Evolutionary conservation across 805 yeast genomes (phyloP), one percentile per base, ranked within the genome.

Genomic region (Kluyveromyces starmeri): DNA sequence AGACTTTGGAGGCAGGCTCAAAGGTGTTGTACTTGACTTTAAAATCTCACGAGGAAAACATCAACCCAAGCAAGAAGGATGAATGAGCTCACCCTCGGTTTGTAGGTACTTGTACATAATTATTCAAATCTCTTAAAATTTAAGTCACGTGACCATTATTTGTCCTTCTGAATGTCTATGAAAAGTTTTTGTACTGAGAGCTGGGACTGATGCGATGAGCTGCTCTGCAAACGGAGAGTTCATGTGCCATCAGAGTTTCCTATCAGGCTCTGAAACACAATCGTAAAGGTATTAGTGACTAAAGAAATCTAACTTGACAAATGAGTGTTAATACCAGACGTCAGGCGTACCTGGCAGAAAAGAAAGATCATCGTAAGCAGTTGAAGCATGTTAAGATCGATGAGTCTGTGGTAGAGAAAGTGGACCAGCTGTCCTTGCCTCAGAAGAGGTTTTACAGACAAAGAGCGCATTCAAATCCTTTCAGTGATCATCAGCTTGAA

Each of bases 391-490:
- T 65, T 5, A 59, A 60, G 31, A 65, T 70, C 32, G 67, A 61
- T 39, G 68, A 61, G 24, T 49, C 44, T 4, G 43, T 55, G 14
- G 43, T 39, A 12, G 42, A 45, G 9, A 40, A 33, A 22, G 27
- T 26, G 11, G 45, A 46, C 13, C 47, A 46, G 19, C 43, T 59
- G 13, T 76, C 78, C 39, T 64, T 86, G 33, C 96, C 96, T 33
- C 72, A 77, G 51, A 82, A 92, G 57, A 71, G 92, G 48, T 92
- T 71, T 54, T 92, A 92, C 58, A 73, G 98, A 56, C 98, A 92
- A 61, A 67, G 98, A 60, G 98, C 98, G 1, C 98, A 92, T 55
- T 86, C 96, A 2, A 92, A 92, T 53, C 97, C 97, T 15, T 92
- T 92, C 51, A 83, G 95, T 13, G 98, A 92, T 60, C 98, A 92